phyloP scores from a whole-genome alignment of 2,329 filamentous ascomycete species.

The Botryotinia globosa region DNA sequence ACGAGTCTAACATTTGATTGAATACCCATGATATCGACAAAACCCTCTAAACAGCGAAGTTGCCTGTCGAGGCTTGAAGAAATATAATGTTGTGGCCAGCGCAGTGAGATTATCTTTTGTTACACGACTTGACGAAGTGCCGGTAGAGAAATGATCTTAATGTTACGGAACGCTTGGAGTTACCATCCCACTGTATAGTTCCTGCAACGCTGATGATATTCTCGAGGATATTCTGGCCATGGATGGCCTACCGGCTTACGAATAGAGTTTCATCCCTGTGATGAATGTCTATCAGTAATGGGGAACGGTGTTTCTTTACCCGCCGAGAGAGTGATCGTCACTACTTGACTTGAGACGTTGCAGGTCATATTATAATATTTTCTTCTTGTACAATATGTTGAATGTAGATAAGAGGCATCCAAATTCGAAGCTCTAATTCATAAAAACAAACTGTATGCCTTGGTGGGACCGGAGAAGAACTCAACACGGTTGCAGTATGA shows the following conservation, averaged over 20 bases:
- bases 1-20: slow-evolving; percentile 10
- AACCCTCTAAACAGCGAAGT: slow-evolving; percentile 19
- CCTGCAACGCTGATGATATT: slow-evolving; percentile 19
- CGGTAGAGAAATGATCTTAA: slow-evolving; percentile 13
- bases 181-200: slow-evolving; percentile 15
- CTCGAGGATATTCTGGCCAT: slow-evolving; percentile 6
- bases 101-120: slow-evolving; percentile 20
- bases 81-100: slow-evolving; percentile 16
- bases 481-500: not conserved
- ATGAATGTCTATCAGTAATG: slow-evolving; percentile 9
- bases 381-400: not conserved
- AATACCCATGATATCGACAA: slow-evolving; percentile 8
- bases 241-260: slow-evolving; percentile 4
- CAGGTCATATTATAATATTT: not conserved
- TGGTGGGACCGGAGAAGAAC: not conserved
- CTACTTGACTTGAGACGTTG: slow-evolving; percentile 4
- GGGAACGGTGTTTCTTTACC: not conserved
- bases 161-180: slow-evolving; percentile 16
- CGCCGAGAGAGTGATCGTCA: not conserved
- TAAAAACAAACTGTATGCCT: not conserved
- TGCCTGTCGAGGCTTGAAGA: slow-evolving; percentile 16
- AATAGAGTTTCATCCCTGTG: slow-evolving; percentile 18
- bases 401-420: not conserved
- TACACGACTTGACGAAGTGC: slow-evolving; percentile 15
- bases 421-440: not conserved